Evolutionary conservation across 1,284 basidiomycete species (phyloP), one percentile per base, ranked within the genome.

Genomic region (Rhodotorula mucilaginosa): DNA sequence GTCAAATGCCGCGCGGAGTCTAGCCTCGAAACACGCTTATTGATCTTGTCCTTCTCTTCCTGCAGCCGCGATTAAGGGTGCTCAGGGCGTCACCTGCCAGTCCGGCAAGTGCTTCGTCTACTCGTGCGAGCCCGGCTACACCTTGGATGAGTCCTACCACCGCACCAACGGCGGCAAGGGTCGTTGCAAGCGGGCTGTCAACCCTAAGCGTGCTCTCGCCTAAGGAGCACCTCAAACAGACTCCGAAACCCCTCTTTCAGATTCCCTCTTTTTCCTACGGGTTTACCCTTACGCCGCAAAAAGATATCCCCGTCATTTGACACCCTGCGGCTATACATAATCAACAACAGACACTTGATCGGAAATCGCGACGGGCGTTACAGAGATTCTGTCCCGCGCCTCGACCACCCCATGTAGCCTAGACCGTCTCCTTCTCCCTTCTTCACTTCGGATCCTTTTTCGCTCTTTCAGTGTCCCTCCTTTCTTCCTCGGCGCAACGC

Each of bases 81-180:
- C 85, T 39, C 85, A 86, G 83, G 88, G 88, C 71, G 88, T 91
- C 67, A 87, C 86, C 1, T 78, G 77, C 66, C 56, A 74, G 46
- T 64, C 65, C 16, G 74, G 76, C 31, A 31, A 60, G 29, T 78
- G 77, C 69, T 54, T 64, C 44, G 75, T 81, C 64, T 81, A 69
- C 65, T 58, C 69, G n/a, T 75, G 74, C 65, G 58, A 68, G 62
- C 44, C 54, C 1, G 74, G 74, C 1, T 75, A 34, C 46, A 44
- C 59, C 44, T 59, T 70, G 58, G 65, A 56, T 16, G 19, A n/a
- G 21, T 21, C 39, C 19, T 59, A 47, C 67, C 44, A 49, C 13
- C 67, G 67, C 44, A 5, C 34, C 2, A 49, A 46, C 49, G 67
- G 67, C 29, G 67, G 67, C 56, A 68, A 51, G 48, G 67, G 67